phyloP scores from a whole-genome alignment of 177 flowering plant genomes.

The Vitis hybrid region DNA sequence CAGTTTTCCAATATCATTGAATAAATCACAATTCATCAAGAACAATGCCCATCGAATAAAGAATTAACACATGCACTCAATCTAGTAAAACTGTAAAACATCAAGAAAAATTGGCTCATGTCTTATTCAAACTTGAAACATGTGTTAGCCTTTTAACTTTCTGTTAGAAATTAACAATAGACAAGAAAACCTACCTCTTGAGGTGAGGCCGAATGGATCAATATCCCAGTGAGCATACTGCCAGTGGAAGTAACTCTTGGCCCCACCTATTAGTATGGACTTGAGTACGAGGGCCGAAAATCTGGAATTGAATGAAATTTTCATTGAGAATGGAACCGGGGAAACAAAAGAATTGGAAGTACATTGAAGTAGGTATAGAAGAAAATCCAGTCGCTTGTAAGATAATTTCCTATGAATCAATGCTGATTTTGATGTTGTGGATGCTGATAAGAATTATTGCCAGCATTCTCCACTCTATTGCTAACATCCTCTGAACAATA shows the following conservation, averaged over 20 bases:
- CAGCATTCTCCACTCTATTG: conserved; percentile 23
- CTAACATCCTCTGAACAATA: conserved; percentile 26
- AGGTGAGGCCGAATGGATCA: conserved; percentile 13
- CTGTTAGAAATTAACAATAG: background rate
- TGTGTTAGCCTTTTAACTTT: conserved; percentile 4
- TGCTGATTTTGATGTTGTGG: conserved; percentile 26
- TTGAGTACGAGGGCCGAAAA: conserved; percentile 6
- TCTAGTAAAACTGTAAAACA: too few relatives aligned
- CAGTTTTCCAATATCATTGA: too few relatives aligned
- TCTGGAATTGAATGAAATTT: conserved; percentile 23
- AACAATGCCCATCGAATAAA: too few relatives aligned
- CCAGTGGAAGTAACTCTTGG: conserved; percentile 1
- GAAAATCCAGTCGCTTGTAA: conserved; percentile 10
- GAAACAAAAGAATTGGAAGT: conserved; percentile 30
- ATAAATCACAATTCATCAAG: too few relatives aligned
- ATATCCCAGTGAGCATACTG: conserved; percentile 5
- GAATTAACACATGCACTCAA: too few relatives aligned
- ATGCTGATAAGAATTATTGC: conserved; percentile 28
- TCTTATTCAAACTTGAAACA: background rate
- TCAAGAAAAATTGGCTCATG: background rate
- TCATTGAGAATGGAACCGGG: conserved; percentile 12
- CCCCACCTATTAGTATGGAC: background rate
- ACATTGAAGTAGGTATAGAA: conserved; percentile 12
- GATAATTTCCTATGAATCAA: conserved; percentile 27
- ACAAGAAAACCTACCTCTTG: conserved; percentile 23